A percentile compares a stretch with the other conserved stretches of the same genome.
Conservation (phyloP, 108 stramenopile species). For the Conticribra guillardii region DNA sequence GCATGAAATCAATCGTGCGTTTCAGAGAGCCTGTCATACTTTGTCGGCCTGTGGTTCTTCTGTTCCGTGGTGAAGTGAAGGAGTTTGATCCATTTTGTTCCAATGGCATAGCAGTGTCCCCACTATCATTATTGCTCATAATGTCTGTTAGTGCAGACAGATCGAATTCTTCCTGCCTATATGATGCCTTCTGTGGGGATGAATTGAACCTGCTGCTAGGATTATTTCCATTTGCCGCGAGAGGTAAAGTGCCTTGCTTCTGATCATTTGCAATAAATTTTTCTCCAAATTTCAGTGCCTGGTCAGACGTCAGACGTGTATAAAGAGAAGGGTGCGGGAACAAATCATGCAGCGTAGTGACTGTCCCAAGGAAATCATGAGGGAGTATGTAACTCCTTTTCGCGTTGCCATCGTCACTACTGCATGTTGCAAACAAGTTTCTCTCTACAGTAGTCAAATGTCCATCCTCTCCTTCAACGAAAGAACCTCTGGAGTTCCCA, state of each 20-base stretch:
- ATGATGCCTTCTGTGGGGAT: slow-evolving; percentile 10
- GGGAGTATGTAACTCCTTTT: slow-evolving; percentile 21
- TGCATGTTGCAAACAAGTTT: slow-evolving; percentile 31
- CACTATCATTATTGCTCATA: slow-evolving; percentile 13
- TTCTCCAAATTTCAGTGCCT: slow-evolving; percentile 62
- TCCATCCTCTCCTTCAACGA: slow-evolving; percentile 14
- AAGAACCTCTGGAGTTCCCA: slow-evolving; percentile 18
- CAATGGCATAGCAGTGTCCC: background rate
- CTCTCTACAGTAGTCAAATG: slow-evolving; percentile 15
- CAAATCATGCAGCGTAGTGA: slow-evolving; percentile 58
- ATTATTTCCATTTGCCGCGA: background rate
- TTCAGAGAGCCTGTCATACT: slow-evolving; percentile 30
- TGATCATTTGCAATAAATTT: slow-evolving; percentile 19
- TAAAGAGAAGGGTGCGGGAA: slow-evolving; percentile 86
- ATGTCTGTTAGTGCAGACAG: slow-evolving; percentile 21
- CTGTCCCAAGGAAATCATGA: slow-evolving; percentile 50
- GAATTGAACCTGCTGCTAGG: slow-evolving; percentile 17
- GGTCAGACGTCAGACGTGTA: slow-evolving; percentile 48
- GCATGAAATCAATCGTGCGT: slow-evolving; percentile 29
- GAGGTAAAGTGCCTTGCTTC: background rate
- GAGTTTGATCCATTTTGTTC: background rate
- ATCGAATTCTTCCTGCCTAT: slow-evolving; percentile 39
- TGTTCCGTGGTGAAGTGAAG: background rate
- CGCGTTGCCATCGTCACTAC: slow-evolving; percentile 7
- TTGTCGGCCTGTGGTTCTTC: background rate